Base-by-base conservation (phyloP, 768 basidiomycete genomes). In the Amyloporia xantha region DNA sequence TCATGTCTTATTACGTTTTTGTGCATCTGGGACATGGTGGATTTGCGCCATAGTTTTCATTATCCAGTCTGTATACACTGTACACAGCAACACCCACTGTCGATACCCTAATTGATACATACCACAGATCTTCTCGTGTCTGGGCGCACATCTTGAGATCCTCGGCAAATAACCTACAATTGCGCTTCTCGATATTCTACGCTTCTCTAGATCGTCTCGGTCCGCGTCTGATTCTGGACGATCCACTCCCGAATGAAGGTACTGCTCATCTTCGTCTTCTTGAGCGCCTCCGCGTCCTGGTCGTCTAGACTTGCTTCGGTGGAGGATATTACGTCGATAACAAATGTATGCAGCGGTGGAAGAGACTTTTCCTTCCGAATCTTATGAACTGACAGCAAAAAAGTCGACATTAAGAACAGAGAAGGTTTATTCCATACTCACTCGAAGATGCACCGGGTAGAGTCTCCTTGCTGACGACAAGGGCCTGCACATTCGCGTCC, bases 171-270 rank as follows among this genome's bases (percentile, higher is more conserved):
- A n/a, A n/a, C n/a, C n/a, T n/a, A n/a, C n/a, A n/a, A n/a, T n/a
- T n/a, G n/a, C n/a, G n/a, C n/a, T n/a, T n/a, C n/a, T n/a, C n/a
- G n/a, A n/a, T n/a, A n/a, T n/a, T n/a, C n/a, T n/a, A 33, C 30
- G 15, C 30, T 33, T 33, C 30, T n/a, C n/a, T 33, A 13, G 4
- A 4, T 45, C 11, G 19, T 35, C 24, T 33, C 33, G 27, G 36
- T 20, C 15, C 27, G 27, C 47, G 36, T 39, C 45, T 37, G 47
- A 28, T 49, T 42, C 49, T 52, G 47, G 17, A 54, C 81, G 52
- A 99, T 85, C 92, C 93, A 95, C 55, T 85, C 74, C 37, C 96
- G 74, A 55, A 99, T 95, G 52, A 77, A 88, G 5, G 93, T 95
- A 61, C 92, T 96, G 63, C 96, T 92, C 78, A 98, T 82, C 73